Percentiles rank a stretch among this genome's conserved stretches.
phyloP scores from a whole-genome alignment of 495 filamentous ascomycete genomes.

The Aspergillus saccharolyticus region DNA sequence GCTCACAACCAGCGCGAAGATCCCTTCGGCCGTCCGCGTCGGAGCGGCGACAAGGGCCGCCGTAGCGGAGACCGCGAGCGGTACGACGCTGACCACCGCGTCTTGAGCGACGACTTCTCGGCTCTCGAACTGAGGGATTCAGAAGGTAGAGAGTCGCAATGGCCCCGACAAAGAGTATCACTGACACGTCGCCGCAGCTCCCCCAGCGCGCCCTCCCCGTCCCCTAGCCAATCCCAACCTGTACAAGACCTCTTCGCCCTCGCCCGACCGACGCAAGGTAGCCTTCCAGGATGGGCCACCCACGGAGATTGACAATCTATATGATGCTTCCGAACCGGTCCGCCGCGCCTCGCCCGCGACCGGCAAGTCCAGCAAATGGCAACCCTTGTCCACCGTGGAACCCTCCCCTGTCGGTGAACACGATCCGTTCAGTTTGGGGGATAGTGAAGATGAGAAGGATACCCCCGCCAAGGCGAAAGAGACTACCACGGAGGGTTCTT shows the following conservation, averaged over 20 bases:
- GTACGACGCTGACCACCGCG: conserved; percentile 92
- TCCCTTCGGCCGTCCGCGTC: conserved; percentile 38
- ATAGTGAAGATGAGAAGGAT: conserved; percentile 94
- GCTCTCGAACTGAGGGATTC: conserved; percentile 77
- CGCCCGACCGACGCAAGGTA: conserved; percentile 64
- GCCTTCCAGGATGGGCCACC: conserved; percentile 70
- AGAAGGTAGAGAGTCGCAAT: conserved; percentile 46
- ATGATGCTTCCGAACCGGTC: conserved; percentile 54
- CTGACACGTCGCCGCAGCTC: conserved; percentile 27
- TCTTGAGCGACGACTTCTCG: conserved; percentile 88
- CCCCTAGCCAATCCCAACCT: conserved; percentile 74
- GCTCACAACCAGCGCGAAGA: conserved; percentile 42
- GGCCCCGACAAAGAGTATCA: not conserved
- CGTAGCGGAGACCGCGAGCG: conserved; percentile 78
- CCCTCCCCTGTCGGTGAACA: conserved; percentile 85
- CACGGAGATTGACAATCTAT: conserved; percentile 77
- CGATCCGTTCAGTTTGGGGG: conserved; percentile 93
- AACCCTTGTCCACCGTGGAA: conserved; percentile 82
- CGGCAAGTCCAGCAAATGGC: conserved; percentile 88
- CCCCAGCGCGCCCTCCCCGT: conserved; percentile 51
- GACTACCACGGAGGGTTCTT: conserved; percentile 57
- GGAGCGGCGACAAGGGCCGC: conserved; percentile 54
- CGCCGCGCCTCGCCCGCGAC: conserved; percentile 37
- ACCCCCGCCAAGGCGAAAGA: conserved; percentile 54
- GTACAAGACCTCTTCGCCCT: conserved; percentile 64